A percentile compares a stretch with the other conserved stretches of the same genome.
Conservation (phyloP, 192 early-diverging fungal genomes). For the Umbelopsis sp. region DNA sequence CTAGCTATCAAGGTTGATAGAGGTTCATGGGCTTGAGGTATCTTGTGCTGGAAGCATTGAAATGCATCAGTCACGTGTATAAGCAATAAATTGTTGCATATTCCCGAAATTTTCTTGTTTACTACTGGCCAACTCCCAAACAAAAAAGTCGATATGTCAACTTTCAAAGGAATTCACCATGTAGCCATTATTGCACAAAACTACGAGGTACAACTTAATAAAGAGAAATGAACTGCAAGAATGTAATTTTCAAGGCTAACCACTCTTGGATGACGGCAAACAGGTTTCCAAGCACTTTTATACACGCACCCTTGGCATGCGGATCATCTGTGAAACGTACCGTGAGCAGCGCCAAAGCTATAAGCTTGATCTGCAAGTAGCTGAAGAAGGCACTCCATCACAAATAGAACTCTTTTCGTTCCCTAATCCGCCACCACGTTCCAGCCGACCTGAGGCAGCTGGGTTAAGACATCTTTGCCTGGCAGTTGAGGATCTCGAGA, state of each 20-base stretch:
- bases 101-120: neutral
- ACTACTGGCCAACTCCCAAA: neutral
- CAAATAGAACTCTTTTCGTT: constrained; percentile 28
- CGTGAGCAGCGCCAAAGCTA: constrained; percentile 20
- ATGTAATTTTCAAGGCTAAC: neutral
- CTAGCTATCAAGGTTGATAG: neutral
- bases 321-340: constrained; percentile 23
- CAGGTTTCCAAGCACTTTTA: constrained; percentile 28
- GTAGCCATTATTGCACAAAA: constrained; percentile 22
- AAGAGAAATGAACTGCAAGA: neutral
- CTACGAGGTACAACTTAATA: neutral
- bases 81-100: too few species aligned
- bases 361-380: constrained; percentile 17
- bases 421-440: constrained; percentile 18
- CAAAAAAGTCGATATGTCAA: neutral
- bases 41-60: neutral
- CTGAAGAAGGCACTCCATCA: constrained; percentile 14
- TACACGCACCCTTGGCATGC: constrained; percentile 11
- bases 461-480: constrained; percentile 19
- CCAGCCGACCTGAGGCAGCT: constrained; percentile 17
- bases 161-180: constrained; percentile 24
- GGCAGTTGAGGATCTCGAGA: constrained; percentile 15
- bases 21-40: neutral
- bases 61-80: neutral
- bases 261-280: neutral